phyloP scores from a whole-genome alignment of 495 filamentous ascomycete species.

The Aspergillus heteromorphus region DNA sequence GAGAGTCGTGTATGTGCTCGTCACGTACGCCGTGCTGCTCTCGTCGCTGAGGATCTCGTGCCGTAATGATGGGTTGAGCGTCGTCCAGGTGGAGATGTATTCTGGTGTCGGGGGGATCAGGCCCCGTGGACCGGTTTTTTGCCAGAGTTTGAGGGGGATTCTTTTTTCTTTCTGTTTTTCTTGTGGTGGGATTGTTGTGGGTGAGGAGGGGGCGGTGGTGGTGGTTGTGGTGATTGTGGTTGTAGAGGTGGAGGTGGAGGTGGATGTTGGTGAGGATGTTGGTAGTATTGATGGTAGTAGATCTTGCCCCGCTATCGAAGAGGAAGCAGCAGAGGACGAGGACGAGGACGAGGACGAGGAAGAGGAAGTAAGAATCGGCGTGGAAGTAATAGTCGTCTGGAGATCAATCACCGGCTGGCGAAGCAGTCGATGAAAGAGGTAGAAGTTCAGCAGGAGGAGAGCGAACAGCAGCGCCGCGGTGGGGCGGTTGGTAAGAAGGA shows the following conservation, averaged over 20 bases:
- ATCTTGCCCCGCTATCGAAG: too few relatives aligned
- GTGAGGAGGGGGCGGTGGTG: conserved; percentile 1
- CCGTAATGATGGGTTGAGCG: conserved; percentile 25
- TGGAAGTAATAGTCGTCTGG: not conserved
- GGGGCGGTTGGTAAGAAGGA: conserved; percentile 4
- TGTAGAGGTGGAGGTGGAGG: not conserved
- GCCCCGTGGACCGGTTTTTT: conserved; percentile 23
- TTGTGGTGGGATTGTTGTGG: too few relatives aligned
- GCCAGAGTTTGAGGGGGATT: conserved; percentile 27
- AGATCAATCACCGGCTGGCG: conserved; percentile 2
- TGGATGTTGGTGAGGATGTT: not conserved
- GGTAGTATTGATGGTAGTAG: too few relatives aligned
- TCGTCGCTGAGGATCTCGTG: conserved; percentile 33
- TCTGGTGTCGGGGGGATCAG: conserved; percentile 5
- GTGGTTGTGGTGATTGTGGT: not conserved
- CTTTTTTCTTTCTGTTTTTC: too few relatives aligned
- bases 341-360: not conserved
- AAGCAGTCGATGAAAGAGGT: conserved; percentile 10
- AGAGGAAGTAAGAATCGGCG: not conserved
- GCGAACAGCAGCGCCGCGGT: conserved; percentile 2
- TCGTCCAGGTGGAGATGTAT: conserved; percentile 22
- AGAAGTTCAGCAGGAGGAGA: conserved; percentile 14
- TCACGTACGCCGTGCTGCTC: conserved; percentile 26
- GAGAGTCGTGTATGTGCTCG: conserved; percentile 19
- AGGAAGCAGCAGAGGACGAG: too few relatives aligned